Conservation (phyloP, 2,329 filamentous ascomycete genomes). For the Pyrenophora tritici-repentis region DNA sequence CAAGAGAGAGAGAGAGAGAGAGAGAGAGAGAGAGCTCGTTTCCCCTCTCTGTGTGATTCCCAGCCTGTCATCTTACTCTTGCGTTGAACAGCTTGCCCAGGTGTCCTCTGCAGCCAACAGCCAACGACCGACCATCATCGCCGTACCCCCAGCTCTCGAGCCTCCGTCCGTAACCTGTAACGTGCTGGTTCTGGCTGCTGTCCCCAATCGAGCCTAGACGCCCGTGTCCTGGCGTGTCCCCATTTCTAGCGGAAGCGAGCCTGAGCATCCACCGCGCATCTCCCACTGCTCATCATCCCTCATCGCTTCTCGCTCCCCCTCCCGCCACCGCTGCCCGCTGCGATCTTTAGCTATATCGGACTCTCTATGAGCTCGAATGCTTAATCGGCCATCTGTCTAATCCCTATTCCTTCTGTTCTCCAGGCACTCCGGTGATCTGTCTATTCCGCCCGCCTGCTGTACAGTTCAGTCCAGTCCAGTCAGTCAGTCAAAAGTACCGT, state of each 20-base stretch:
- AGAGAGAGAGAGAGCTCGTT: background rate
- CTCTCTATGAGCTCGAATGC: conserved; percentile 34
- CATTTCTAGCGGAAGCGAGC: conserved; percentile 24
- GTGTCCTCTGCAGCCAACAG: too few species aligned
- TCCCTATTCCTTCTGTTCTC: conserved; percentile 47
- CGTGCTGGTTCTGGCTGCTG: conserved; percentile 17
- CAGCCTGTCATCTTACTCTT: background rate
- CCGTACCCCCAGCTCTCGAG: conserved; percentile 1
- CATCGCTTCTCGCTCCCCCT: conserved; percentile 15
- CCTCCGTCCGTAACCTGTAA: conserved; percentile 24
- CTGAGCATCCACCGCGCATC: conserved; percentile 5
- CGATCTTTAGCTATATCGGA: conserved; percentile 18
- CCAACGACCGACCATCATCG: too few species aligned
- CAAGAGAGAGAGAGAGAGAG: background rate
- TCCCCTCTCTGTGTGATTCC: background rate
- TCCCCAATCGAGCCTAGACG: conserved; percentile 10
- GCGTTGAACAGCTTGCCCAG: too few species aligned
- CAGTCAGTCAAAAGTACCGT: conserved; percentile 31
- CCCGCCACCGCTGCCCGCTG: conserved; percentile 11
- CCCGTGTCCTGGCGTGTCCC: conserved; percentile 19
- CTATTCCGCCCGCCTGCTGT: conserved; percentile 43
- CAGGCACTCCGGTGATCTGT: conserved; percentile 43
- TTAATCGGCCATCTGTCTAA: conserved; percentile 41
- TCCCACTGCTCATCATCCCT: conserved; percentile 17
- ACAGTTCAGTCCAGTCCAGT: background rate